A percentile compares a stretch with the other conserved stretches of the same genome.
Evolutionary conservation across 2,329 filamentous ascomycete genomes (phyloP).

Genomic region (Botrytis sinoallii): DNA sequence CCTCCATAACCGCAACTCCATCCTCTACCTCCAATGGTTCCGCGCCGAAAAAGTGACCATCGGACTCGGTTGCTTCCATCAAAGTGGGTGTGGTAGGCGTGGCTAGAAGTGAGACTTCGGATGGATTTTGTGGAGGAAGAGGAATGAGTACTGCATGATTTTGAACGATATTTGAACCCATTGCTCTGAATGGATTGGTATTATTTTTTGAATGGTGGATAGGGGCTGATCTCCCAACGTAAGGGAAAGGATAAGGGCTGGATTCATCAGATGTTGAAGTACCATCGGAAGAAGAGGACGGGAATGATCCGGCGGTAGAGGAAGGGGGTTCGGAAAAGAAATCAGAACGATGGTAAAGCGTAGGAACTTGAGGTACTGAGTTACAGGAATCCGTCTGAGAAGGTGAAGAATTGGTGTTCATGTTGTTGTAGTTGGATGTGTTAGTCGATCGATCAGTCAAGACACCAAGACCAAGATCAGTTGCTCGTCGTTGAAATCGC

Average conservation of each 20-base stretch:
- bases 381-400: neutral
- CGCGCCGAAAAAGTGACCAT: constrained; percentile 39
- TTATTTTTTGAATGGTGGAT: neutral
- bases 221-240: neutral
- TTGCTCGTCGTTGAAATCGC: constrained; percentile 4
- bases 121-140: constrained; percentile 20
- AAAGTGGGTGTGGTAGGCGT: constrained; percentile 21
- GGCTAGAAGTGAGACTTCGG: constrained; percentile 19
- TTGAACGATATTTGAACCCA: neutral
- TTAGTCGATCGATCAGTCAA: neutral
- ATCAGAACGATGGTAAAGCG: neutral
- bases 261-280: neutral
- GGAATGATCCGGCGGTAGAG: neutral
- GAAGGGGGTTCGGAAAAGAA: neutral
- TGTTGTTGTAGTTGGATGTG: neutral
- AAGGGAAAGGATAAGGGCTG: neutral
- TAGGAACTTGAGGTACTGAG: neutral
- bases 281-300: constrained; percentile 6
- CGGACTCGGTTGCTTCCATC: constrained; percentile 38
- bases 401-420: neutral
- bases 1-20: constrained; percentile 56
- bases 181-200: neutral
- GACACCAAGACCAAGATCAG: constrained; percentile 23
- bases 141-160: constrained; percentile 7
- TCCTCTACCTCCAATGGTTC: constrained; percentile 48